phyloP scores from a whole-genome alignment of 331 rosid genomes.

The Erythrophleum ivorense region DNA sequence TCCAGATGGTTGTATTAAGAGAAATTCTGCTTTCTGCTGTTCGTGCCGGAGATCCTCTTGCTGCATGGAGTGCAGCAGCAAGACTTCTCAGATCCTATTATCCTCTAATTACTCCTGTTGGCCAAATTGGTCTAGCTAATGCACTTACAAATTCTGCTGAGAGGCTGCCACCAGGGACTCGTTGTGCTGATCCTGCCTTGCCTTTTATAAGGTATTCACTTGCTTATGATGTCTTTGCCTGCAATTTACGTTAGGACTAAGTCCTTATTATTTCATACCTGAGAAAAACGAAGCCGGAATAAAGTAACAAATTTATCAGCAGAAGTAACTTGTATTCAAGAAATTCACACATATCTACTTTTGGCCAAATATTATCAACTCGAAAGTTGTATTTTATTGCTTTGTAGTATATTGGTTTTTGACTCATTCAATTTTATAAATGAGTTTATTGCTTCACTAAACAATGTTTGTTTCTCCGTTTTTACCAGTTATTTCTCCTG shows the following conservation, averaged over 20 bases:
- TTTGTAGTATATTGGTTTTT: neutral
- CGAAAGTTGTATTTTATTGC: constrained; percentile 1
- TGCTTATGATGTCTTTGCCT: constrained; percentile 23
- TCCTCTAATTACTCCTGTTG: constrained; percentile 93
- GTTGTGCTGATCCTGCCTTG: constrained; percentile 90
- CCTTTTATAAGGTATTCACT: constrained; percentile 86
- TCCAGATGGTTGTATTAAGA: constrained; percentile 95
- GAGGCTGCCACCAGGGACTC: constrained; percentile 91
- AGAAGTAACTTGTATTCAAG: neutral
- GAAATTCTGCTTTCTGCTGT: constrained; percentile 94
- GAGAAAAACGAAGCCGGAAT: constrained; percentile 7
- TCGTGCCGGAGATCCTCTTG: constrained; percentile 98
- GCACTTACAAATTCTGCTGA: constrained; percentile 92
- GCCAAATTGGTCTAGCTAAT: constrained; percentile 92
- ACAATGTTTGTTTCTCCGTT: neutral
- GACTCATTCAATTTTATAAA: constrained; percentile 4
- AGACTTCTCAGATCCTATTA: constrained; percentile 91
- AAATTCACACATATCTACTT: neutral
- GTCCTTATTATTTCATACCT: neutral
- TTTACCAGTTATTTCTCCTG: neutral
- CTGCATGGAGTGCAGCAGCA: constrained; percentile 99
- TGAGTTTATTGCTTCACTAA: constrained; percentile 22
- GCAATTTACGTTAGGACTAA: neutral
- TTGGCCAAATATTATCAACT: neutral
- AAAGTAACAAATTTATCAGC: constrained; percentile 9